phyloP scores from a whole-genome alignment of 768 basidiomycete species.

The Tephrocybe sp. region DNA sequence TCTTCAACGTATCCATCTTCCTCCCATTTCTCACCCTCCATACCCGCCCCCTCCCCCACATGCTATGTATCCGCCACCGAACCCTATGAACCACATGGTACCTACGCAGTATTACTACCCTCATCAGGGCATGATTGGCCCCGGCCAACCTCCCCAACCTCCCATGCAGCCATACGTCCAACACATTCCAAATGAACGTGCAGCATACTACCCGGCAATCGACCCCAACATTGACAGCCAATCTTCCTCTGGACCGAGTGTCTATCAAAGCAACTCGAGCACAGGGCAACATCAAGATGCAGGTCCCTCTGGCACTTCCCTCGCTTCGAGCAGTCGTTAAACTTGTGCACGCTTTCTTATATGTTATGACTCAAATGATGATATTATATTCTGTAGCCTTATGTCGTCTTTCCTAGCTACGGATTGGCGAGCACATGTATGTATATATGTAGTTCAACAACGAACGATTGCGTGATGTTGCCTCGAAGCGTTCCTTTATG shows the following conservation, averaged over 20 bases:
- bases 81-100: constrained; percentile 13
- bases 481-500: no score
- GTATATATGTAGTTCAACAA: not conserved
- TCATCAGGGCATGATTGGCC: constrained; percentile 19
- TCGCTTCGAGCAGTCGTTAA: constrained; percentile 7
- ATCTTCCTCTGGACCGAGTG: constrained; percentile 6
- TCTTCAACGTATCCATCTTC: constrained; percentile 21
- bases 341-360: not conserved
- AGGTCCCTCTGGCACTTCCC: constrained; percentile 1
- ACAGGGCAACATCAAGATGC: not conserved
- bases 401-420: not conserved
- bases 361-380: constrained; percentile 2
- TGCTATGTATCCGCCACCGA: constrained; percentile 10
- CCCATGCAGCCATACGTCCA: constrained; percentile 19
- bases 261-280: constrained; percentile 2
- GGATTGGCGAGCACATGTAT: constrained; percentile 7
- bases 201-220: constrained; percentile 35
- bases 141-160: constrained; percentile 20
- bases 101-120: constrained; percentile 17
- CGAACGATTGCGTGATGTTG: not conserved
- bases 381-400: constrained; percentile 13
- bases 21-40: constrained; percentile 21
- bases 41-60: constrained; percentile 19
- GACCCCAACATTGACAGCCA: constrained; percentile 30
- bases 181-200: constrained; percentile 11